Evolutionary conservation across 495 filamentous ascomycete genomes (phyloP), one percentile per base, ranked within the genome.

Genomic region (Aspergillus nidulans): DNA sequence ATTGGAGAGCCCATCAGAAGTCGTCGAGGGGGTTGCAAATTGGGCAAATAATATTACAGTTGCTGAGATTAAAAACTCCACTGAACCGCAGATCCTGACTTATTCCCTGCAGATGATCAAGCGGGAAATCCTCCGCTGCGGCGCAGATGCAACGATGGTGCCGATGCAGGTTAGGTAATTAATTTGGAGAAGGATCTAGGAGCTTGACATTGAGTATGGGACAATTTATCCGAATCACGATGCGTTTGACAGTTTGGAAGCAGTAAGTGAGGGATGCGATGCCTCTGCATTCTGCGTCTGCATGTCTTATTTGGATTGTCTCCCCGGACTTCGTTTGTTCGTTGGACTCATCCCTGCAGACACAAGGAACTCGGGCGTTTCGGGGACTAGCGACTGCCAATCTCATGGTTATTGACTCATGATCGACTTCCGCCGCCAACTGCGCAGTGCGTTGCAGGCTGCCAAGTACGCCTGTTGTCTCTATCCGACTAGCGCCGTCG

Each of bases 101-200:
- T 54, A 45, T 54, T 54, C 52, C 52, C 52, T 54, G 52, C 28
- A 46, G 52, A 16, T 54, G 42, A 54, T 54, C 52, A 46, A 46
- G 34, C 52, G 41, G 30, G 34, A 39, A 40, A 16, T 18, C 18
- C 18, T 39, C 47, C 30, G 32, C 7, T 48, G 30, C 30, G 30
- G 30, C 30, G 30, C 30, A 10, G 30, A 34, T 34, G 30, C 30
- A 34, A 12, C 9, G 30, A 34, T 34, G 30, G 10, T 34, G 30
- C 6, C 30, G 25, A 48, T 32, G 42, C 46, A 49, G 46, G 28
- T 19, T 36, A 49, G 32, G 26, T 26, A 8, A 21, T 34, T 34
- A 34, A 2, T 15, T 39, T 23, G 23, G 19, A 4, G 36, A 25
- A 19, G n/a, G 1, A 16, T 12, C 13, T 26, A 26, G 5, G 47